Evolutionary conservation across 1,284 basidiomycete species (phyloP), one percentile per base, ranked within the genome.

Genomic region (Agaricales sp.): DNA sequence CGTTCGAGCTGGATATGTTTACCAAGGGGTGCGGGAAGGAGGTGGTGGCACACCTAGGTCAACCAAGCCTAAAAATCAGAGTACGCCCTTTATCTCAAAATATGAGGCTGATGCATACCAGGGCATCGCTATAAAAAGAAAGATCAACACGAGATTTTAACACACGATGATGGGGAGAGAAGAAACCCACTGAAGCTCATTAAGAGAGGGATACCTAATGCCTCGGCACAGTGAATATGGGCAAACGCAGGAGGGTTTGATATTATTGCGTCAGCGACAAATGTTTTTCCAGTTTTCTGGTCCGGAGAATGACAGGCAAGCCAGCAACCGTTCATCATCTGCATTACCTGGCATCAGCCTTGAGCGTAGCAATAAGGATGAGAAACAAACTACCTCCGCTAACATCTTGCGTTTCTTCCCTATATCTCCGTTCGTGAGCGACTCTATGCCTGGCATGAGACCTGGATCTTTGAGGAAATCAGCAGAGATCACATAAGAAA

Each of bases 1-100:
- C 74, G 52, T 80, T 79, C 1, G 71, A 72, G 6, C 65, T 60
- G 46, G 68, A 67, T 53, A 81, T 68, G 51, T 75, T 77, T 49
- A 81, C 78, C 6, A 82, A 65, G 4, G 80, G 80, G 56, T 87
- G 82, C 0, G 77, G 73, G 58, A 85, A 85, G 2, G 70, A 65
- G 2, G 72, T 69, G 0, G 82, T 85, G 0, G 80, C 71, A 39
- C 66, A 68, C 72, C 71, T 72, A 41, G 12, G 4, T 18, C 24
- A 48, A 14, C 39, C 18, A 19, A 14, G 39, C 50, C 43, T 25
- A 43, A 43, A 11, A 48, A n/a, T 19, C 3, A 13, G 21, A 26
- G 23, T 6, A 38, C 14, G 2, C 8, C 20, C 16, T 19, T 37
- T 19, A 45, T 4, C 26, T 30, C 26, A 30, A 30, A 41, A 16